Evolutionary conservation across 306 rosid genomes (phyloP).

Genomic region (Macrotyloma uniflorum): DNA sequence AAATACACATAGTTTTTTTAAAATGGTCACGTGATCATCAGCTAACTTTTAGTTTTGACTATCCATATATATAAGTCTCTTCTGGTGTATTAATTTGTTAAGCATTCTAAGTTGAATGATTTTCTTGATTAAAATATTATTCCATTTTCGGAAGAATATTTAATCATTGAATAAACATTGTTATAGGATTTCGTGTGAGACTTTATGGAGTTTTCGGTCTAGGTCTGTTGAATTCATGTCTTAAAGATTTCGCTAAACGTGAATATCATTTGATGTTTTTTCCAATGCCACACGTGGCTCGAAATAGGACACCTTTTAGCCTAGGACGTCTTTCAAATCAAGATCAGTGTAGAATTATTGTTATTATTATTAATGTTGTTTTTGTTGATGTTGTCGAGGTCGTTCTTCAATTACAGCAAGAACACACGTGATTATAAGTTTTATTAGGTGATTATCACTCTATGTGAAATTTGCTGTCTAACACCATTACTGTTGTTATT

Average conservation of each 20-base stretch:
- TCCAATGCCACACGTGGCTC: neutral
- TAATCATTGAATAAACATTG: neutral
- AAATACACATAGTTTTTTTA: neutral
- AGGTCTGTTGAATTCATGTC: slow-evolving; percentile 25
- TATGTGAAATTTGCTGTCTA: slow-evolving; percentile 26
- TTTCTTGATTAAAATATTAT: slow-evolving; percentile 6
- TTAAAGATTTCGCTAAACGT: neutral
- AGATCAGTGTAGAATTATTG: neutral
- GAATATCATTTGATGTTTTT: neutral
- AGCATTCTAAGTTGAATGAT: neutral
- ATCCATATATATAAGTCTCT: neutral
- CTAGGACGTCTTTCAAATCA: neutral
- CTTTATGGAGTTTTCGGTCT: slow-evolving; percentile 13
- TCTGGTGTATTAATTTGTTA: neutral
- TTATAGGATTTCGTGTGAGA: neutral
- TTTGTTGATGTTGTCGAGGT: neutral
- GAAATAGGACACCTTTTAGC: neutral
- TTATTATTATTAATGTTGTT: too few relatives aligned
- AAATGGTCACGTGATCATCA: neutral
- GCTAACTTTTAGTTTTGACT: neutral
- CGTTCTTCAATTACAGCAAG: neutral
- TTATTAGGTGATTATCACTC: neutral
- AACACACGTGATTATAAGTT: neutral
- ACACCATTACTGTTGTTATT: slow-evolving; percentile 23
- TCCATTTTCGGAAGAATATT: neutral